Evolutionary conservation across 805 yeast genomes (phyloP), one percentile per base, ranked within the genome.

Genomic region (Peterozyma xylosa): DNA sequence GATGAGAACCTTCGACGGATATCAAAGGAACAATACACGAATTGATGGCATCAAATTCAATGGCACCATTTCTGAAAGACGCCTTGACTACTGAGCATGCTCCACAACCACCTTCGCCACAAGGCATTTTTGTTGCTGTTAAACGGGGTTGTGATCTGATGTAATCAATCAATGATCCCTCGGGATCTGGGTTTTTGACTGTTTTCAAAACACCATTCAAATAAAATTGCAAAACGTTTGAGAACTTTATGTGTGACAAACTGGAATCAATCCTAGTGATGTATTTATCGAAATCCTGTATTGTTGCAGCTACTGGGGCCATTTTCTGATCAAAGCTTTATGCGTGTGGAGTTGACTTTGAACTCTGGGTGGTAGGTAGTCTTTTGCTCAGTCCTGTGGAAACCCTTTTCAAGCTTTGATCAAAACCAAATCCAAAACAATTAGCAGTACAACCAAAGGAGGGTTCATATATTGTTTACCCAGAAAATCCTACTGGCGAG

Each of bases 31-130:
- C 71, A 39, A 71, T 68, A 53, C 76, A 71, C 5, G 75, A 69
- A 47, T 71, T 71, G 36, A 71, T 60, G 1, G 76, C 73, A 33
- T 57, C 54, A 47, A 63, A 59, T 32, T 52, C 53, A 37, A 66
- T 62, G 34, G 53, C 54, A 6, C 46, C 46, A 39, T 58, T 53
- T 9, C 40, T 47, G 54, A 61, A 58, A 10, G 60, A 58, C 6
- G 66, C 68, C 5, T 70, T 51, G 9, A 69, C 67, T 29, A 71
- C 68, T 2, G 76, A 68, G 47, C 76, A 71, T 3, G 76, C 76
- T 30, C 75, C 75, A 53, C 76, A 71, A 4, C 76, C 76, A 16
- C 76, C 75, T 50, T 71, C 76, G 11, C 72, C 66, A 52, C 76
- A 71, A 11, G 74, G 74, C 15, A 71, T 64, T 49, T 71, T 71